Base-by-base conservation (phyloP, 2,329 filamentous ascomycete genomes). In the Hypomyces rosellus region DNA sequence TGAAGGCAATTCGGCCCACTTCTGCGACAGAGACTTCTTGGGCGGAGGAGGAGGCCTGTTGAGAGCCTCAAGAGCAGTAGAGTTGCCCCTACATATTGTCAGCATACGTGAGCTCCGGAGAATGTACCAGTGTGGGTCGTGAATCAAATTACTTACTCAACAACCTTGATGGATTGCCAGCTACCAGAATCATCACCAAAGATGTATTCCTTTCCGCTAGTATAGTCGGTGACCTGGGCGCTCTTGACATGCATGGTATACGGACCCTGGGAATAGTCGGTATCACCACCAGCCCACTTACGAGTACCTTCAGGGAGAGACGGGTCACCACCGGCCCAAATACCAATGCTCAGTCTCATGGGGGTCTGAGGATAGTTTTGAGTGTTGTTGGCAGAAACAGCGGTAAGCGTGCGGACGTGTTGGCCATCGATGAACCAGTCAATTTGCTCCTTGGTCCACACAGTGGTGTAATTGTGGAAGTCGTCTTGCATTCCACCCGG, bases 161-260 rank as follows among this genome's bases (percentile, higher is more conserved):
- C 65, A 33, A 77, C 65, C 57, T 84, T 73, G 64, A 88, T 86
- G 69, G 82, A 86, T 59, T 84, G 59, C 72, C 74, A 86, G 48
- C 68, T 71, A 46, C 86, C 86, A 1, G 75, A 72, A 37, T 70
- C 70, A 61, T 87, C 85, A 22, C 74, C 73, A 59, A 81, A 90
- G 42, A 75, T 67, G 63, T 90, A 91, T 58, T 81, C 78, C 58
- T 80, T 80, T 51, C 82, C 80, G 45, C 74, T 78, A 61, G 78
- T 80, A 68, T 78, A 81, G 57, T 84, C 80, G 48, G 81, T 69
- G 2, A 81, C 65, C 15, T 63, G 63, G 12, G 72, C 72, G 30
- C 75, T 80, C 73, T 87, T 80, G 56, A 92, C 77, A 53, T 80
- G 82, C 87, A 91, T 91, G 59, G 76, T 82, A 71, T 80, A 92